Base-by-base conservation (phyloP, 2,329 filamentous ascomycete species). In the Simplicillium sp. region DNA sequence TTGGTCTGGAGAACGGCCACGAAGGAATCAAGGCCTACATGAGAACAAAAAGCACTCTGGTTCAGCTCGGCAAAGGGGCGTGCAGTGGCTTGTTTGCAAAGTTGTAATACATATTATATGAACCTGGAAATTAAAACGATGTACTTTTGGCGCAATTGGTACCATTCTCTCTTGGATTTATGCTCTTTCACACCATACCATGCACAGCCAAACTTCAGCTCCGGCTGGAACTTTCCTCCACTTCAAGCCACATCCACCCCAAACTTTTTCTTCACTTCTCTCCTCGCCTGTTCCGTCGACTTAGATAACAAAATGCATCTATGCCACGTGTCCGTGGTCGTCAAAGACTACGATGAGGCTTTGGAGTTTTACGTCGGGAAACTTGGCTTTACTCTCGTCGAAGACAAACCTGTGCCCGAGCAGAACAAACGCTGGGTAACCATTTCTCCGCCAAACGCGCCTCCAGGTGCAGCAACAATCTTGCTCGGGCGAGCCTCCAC, bases 1-100 rank as follows among this genome's bases (percentile, higher is more conserved):
- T 94, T 9, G 87, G 87, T 0, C 80, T 94, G 2, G 87, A 94
- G 70, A 95, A 95, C 59, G 88, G 87, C 3, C 70, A 79, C 44
- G 77, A 75, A 52, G 87, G 87, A 0, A 71, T 95, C 40, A 81
- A 84, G 60, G 82, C 84, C 3, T 95, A 88, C 82, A 75, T 88
- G 39, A 71, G 79, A 63, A 92, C 89, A 52, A 94, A 92, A 71
- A 94, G 87, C 61, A 94, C 87, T 2, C 62, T 94, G 25, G 81
- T 94, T 3, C 87, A 94, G 59, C 84, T 89, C 71, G 77, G 79
- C 34, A 29, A 69, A 60, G 45, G 83, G 81, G 43, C 76, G 70
- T 42, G 88, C 75, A 58, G 58, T 34, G 61, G 59, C 8, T 81
- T 87, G 0, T 94, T 92, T 62, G 70, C 80, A 25, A 87, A 87